These are phyloP conservation scores for Chlorociboria aeruginascens DNA, from an alignment of 495 filamentous ascomycete genomes.

Conservation along the genomic window DNA sequence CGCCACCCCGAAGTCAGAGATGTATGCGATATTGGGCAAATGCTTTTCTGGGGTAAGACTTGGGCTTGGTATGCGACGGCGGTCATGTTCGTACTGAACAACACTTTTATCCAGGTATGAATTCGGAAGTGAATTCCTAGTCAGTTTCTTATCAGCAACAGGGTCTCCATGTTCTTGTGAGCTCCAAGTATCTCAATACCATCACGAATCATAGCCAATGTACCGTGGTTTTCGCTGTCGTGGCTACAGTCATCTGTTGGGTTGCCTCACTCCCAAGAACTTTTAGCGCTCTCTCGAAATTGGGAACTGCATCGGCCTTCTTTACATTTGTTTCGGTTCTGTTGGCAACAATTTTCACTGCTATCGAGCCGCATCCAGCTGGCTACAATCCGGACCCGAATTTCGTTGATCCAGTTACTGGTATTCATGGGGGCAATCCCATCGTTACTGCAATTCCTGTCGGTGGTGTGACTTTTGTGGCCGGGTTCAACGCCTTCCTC, in stretches of 20 bases:
- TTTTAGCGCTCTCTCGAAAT: conserved; percentile 61
- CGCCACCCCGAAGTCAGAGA: conserved; percentile 79
- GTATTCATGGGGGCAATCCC: conserved; percentile 38
- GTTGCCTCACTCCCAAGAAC: conserved; percentile 71
- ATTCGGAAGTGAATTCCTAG: neutral
- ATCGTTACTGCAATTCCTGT: conserved; percentile 52
- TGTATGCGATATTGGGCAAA: conserved; percentile 84
- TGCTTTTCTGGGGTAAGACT: conserved; percentile 68
- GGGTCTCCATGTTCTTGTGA: conserved; percentile 68
- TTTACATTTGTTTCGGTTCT: conserved; percentile 82
- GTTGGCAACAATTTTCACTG: conserved; percentile 67
- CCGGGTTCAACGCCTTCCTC: conserved; percentile 69
- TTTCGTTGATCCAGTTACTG: conserved; percentile 25
- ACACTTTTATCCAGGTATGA: conserved; percentile 67
- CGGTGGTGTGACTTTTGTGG: conserved; percentile 64
- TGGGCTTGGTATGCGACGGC: conserved; percentile 78
- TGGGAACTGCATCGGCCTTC: conserved; percentile 63
- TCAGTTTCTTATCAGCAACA: conserved; percentile 12
- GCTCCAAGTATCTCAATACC: conserved; percentile 76
- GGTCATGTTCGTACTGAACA: conserved; percentile 83
- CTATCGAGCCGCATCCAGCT: conserved; percentile 54
- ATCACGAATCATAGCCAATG: conserved; percentile 54
- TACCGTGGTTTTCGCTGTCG: conserved; percentile 61
- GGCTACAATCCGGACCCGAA: conserved; percentile 38
- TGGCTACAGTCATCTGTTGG: conserved; percentile 59